These are phyloP conservation scores for Penicillium concentricum DNA, from an alignment of 2,329 filamentous ascomycete genomes.

Conservation along the genomic window DNA sequence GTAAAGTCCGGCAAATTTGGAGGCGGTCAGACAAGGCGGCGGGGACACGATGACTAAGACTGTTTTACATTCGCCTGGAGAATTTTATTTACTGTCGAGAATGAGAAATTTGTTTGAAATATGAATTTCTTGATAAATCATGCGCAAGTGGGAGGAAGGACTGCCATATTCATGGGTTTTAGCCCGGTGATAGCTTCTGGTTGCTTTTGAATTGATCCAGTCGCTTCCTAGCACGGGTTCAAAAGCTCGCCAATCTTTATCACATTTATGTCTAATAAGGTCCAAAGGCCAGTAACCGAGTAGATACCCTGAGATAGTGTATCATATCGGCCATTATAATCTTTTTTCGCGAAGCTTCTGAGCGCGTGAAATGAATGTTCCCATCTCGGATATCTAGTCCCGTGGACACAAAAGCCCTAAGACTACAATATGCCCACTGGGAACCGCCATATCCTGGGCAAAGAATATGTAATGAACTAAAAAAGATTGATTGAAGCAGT, in stretches of 20 bases:
- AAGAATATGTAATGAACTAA: not conserved
- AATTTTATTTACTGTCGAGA: not conserved
- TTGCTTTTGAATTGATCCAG: not conserved
- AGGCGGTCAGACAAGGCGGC: constrained; percentile 4
- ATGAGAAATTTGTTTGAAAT: not conserved
- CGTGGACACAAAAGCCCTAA: not conserved
- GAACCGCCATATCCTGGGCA: not conserved
- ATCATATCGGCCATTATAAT: too few relatives aligned
- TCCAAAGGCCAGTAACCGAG: not conserved
- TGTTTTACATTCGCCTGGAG: not conserved
- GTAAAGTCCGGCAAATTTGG: constrained; percentile 9
- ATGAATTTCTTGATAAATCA: not conserved
- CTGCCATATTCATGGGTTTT: too few relatives aligned
- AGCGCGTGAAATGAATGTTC: not conserved
- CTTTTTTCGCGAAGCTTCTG: not conserved
- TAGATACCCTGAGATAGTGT: not conserved
- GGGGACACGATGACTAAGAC: not conserved
- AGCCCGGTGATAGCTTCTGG: too few relatives aligned
- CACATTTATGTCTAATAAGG: too few relatives aligned
- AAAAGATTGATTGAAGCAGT: not conserved
- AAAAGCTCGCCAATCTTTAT: not conserved
- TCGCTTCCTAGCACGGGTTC: not conserved
- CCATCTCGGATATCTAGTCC: not conserved
- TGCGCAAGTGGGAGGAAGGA: not conserved
- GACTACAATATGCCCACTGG: not conserved